A percentile compares a stretch with the other conserved stretches of the same genome.
These are phyloP conservation scores for Backusella psychrophila DNA, from an alignment of 192 early-diverging fungal genomes.

Conservation along the genomic window DNA sequence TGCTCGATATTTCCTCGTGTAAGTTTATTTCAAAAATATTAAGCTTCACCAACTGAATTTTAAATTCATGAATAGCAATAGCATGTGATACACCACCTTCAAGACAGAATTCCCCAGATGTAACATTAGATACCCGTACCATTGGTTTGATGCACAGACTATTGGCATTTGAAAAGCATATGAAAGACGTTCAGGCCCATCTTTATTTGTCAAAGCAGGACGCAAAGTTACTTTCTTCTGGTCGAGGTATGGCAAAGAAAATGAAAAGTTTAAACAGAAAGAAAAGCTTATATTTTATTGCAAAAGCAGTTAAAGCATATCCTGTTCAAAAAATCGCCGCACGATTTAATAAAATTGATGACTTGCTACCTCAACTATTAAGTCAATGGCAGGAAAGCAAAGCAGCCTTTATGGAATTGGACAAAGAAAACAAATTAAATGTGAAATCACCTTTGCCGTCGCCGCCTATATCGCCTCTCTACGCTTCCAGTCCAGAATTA, in stretches of 20 bases:
- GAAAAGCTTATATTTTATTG: neutral
- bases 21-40: neutral
- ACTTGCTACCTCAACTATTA: conserved; percentile 44
- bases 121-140: neutral
- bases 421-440: conserved; percentile 21
- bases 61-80: neutral
- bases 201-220: conserved; percentile 52
- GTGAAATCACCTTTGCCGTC: conserved; percentile 10
- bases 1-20: conserved; percentile 30
- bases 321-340: conserved; percentile 5
- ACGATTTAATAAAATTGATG: conserved; percentile 33
- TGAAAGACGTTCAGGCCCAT: conserved; percentile 51
- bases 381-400: conserved; percentile 50
- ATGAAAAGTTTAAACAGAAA: neutral
- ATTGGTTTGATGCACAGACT: conserved; percentile 40
- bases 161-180: conserved; percentile 43
- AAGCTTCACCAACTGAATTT: neutral
- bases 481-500: neutral
- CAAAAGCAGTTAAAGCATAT: neutral
- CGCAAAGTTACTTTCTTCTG: conserved; percentile 26
- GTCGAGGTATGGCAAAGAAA: conserved; percentile 6
- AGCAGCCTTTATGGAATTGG: conserved; percentile 32
- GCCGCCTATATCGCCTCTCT: conserved; percentile 4
- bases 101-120: neutral
- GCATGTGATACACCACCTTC: neutral